Evolutionary conservation across 345 rosid genomes (phyloP).

Genomic region (Gossypium australe): DNA sequence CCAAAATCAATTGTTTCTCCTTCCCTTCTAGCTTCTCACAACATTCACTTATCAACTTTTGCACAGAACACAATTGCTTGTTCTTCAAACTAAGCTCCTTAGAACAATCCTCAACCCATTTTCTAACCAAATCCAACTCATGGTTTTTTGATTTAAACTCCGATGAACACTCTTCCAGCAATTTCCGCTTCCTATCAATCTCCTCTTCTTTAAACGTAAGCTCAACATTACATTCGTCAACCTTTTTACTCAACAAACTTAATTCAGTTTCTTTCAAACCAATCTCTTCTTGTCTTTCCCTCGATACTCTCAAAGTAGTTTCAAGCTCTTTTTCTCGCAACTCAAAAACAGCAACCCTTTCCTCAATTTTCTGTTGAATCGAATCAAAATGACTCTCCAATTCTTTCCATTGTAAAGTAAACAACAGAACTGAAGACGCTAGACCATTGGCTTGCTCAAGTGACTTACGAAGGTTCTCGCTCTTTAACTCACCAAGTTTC

Average conservation of each 20-base stretch:
- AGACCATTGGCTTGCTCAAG: slow-evolving; percentile 21
- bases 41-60: slow-evolving; percentile 7
- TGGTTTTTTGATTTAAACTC: neutral
- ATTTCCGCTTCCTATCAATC: neutral
- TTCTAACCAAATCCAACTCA: neutral
- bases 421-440: slow-evolving; percentile 21
- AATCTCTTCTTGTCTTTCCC: neutral
- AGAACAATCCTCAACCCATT: neutral
- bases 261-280: slow-evolving; percentile 13
- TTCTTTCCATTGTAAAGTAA: slow-evolving; percentile 29
- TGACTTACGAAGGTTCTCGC: slow-evolving; percentile 10
- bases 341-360: neutral
- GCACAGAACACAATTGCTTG: slow-evolving; percentile 8
- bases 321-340: neutral
- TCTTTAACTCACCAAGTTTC: slow-evolving; percentile 14
- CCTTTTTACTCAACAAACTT: neutral
- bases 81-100: slow-evolving; percentile 4
- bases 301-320: neutral
- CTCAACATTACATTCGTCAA: neutral
- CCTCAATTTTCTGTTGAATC: neutral
- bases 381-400: slow-evolving; percentile 22
- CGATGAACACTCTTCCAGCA: neutral
- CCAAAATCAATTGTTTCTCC: slow-evolving; percentile 13
- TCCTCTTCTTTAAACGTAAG: neutral
- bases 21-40: slow-evolving; percentile 3